These are phyloP conservation scores for Calonectria leucothoes DNA, from an alignment of 2,329 filamentous ascomycete species.

Conservation along the genomic window DNA sequence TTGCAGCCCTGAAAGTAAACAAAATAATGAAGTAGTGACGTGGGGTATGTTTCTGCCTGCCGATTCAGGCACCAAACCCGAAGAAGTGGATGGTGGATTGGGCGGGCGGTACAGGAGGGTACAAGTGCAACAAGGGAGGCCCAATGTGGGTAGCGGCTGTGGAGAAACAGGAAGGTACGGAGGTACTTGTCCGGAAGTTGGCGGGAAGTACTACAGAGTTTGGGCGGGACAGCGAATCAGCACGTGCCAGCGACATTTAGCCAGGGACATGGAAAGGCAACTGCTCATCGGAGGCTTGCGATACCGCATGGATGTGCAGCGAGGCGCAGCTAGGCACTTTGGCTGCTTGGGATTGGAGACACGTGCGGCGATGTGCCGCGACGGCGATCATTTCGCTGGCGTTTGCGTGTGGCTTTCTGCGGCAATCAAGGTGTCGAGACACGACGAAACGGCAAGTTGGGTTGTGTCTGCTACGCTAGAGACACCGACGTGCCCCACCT, in stretches of 20 bases:
- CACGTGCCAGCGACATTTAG: conserved; percentile 29
- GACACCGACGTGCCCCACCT: not conserved
- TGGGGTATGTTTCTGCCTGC: conserved; percentile 27
- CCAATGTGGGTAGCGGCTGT: not conserved
- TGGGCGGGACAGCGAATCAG: conserved; percentile 13
- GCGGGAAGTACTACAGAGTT: conserved; percentile 16
- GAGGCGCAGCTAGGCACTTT: not conserved
- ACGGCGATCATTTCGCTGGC: not conserved
- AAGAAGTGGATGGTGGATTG: not conserved
- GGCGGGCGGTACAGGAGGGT: not conserved
- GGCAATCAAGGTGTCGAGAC: not conserved
- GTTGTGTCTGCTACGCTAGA: not conserved
- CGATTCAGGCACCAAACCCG: conserved; percentile 25
- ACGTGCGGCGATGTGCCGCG: not conserved
- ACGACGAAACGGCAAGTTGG: not conserved
- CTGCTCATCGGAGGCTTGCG: not conserved
- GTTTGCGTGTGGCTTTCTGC: not conserved
- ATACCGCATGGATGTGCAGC: not conserved
- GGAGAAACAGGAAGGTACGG: conserved; percentile 6
- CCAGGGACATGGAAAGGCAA: not conserved
- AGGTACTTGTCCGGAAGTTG: not conserved
- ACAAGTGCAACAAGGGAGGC: not conserved
- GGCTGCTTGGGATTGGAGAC: not conserved
- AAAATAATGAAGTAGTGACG: conserved; percentile 42
- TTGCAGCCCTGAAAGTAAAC: conserved; percentile 45